Evolutionary conservation across 192 early-diverging fungal species (phyloP), one percentile per base, ranked within the genome.

Genomic region (Coemansia sp.): DNA sequence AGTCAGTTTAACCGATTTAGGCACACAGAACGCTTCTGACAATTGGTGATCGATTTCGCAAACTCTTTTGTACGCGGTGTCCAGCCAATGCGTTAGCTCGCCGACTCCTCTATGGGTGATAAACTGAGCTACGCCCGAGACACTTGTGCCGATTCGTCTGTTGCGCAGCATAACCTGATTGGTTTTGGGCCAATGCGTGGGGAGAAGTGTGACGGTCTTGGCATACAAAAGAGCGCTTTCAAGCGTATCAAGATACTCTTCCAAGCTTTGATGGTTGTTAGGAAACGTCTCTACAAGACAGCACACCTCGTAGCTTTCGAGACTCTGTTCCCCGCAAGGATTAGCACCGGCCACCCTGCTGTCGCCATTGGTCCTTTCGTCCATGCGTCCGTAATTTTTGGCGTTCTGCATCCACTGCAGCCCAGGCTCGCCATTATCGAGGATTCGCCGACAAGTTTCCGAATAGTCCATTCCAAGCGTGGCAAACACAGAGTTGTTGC

Each of bases 351-450:
- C 73, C 12, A 81, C 68, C 6, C 71, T 67, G 2, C 38, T 15
- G 34, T 85, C 84, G 22, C 79, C 68, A 28, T 60, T 18, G 38
- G 71, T 71, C 33, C 39, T 34, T 12, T 70, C 83, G 17, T 41
- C 56, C 83, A 85, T 81, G 48, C 83, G 74, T n/a, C 75, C 67
- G 41, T 64, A 85, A 17, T 15, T 12, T 34, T 64, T 66, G 0
- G 84, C 81, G 57, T 85, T 84, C 33, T 84, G 62, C 64, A 85
- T 72, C 84, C 84, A 85, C 51, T 76, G 73, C 52, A 85, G 76
- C 12, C 84, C 84, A 2, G 84, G 84, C 61, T 85, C 84, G 59
- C 84, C 84, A 51, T 85, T 85, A 0, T 8, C 51, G n/a, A 32
- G 58, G 12, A 85, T 70, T 0, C 81, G 72, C 38, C 67, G 52